These are phyloP conservation scores for Barnettozyma hawaiiensis DNA, from an alignment of 1,139 yeast species.

Conservation along the genomic window DNA sequence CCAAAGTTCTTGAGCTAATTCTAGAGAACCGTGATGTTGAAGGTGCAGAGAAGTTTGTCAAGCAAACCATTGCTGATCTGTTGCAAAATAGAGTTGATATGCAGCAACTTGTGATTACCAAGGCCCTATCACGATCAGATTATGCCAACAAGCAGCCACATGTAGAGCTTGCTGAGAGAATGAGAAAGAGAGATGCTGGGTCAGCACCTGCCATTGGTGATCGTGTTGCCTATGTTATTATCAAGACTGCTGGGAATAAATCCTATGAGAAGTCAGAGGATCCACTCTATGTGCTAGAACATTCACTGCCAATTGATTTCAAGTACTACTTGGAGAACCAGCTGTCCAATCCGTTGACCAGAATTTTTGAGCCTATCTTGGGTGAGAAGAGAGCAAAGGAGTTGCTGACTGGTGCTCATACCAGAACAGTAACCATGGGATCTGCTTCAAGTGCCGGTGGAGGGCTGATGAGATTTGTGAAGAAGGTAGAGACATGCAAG, in stretches of 20 bases:
- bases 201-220: conserved; percentile 97
- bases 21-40: conserved; percentile 86
- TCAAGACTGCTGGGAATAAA: conserved; percentile 77
- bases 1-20: conserved; percentile 80
- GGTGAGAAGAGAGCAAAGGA: conserved; percentile 83
- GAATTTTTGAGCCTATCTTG: conserved; percentile 92
- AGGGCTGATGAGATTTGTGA: conserved; percentile 87
- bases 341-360: conserved; percentile 81
- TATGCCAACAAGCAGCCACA: conserved; percentile 97
- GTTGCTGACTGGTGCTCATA: conserved; percentile 74
- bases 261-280: conserved; percentile 96
- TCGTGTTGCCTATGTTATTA: conserved; percentile 95
- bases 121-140: conserved; percentile 78
- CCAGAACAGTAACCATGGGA: conserved; percentile 68
- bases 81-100: conserved; percentile 88
- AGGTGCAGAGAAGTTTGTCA: conserved; percentile 81
- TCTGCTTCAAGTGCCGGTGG: conserved; percentile 53
- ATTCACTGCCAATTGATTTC: conserved; percentile 90
- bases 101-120: conserved; percentile 90
- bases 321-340: conserved; percentile 93
- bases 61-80: conserved; percentile 82
- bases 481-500: conserved; percentile 81
- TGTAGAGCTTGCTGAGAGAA: conserved; percentile 91
- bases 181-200: conserved; percentile 95
- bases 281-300: conserved; percentile 87